Percentiles rank a stretch among this genome's conserved stretches.
Evolutionary conservation across 495 filamentous ascomycete species (phyloP).

Genomic region (Penicillium bialowiezense): DNA sequence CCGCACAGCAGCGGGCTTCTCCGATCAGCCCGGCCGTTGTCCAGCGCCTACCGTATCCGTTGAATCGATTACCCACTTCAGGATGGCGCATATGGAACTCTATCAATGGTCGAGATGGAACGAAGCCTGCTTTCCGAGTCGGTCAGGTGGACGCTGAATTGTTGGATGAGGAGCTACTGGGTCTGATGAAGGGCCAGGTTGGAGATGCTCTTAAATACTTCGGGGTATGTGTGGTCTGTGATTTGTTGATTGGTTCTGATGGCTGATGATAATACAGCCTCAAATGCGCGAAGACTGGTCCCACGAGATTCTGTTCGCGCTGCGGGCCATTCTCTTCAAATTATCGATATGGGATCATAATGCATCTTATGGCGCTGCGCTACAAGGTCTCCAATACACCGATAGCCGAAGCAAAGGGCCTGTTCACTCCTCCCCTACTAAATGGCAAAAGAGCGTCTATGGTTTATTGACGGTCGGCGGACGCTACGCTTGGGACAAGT

Average conservation of each 20-base stretch:
- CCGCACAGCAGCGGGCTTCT: constrained; percentile 56
- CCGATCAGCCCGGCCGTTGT: constrained; percentile 50
- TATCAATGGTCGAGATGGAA: constrained; percentile 73
- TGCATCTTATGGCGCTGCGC: constrained; percentile 86
- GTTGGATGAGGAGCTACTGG: constrained; percentile 88
- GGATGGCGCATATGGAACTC: constrained; percentile 63
- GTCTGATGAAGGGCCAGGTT: constrained; percentile 80
- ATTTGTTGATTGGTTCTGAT: neutral
- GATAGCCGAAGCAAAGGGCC: constrained; percentile 71
- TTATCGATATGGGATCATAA: constrained; percentile 95
- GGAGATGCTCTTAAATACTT: constrained; percentile 88
- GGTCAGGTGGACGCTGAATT: constrained; percentile 96
- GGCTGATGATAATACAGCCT: constrained; percentile 33
- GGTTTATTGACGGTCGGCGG: constrained; percentile 84
- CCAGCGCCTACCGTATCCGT: constrained; percentile 61
- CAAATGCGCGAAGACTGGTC: constrained; percentile 77
- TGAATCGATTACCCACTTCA: constrained; percentile 55
- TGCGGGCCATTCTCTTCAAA: constrained; percentile 86
- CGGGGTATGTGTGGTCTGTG: constrained; percentile 43
- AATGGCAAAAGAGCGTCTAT: constrained; percentile 79
- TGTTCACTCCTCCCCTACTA: constrained; percentile 59
- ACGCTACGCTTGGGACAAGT: constrained; percentile 83
- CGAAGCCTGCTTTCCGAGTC: constrained; percentile 82
- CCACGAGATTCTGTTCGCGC: constrained; percentile 73
- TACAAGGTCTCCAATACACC: constrained; percentile 87